A percentile compares a stretch with the other conserved stretches of the same genome.
Evolutionary conservation across 495 filamentous ascomycete species (phyloP).

Genomic region (Hypomontagnella monticulosa): DNA sequence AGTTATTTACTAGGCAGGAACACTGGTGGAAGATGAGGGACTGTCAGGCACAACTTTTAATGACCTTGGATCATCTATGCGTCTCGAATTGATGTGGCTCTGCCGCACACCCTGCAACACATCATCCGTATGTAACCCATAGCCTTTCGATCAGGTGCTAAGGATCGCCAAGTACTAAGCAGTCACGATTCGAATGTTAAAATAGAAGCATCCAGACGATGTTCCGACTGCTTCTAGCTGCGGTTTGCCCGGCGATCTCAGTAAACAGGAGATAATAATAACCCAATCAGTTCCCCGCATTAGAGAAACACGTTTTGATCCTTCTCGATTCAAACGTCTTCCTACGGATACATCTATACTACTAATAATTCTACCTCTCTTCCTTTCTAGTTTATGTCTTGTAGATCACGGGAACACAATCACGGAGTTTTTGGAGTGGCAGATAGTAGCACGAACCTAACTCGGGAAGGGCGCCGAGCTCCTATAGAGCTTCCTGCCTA

Average conservation of each 20-base stretch:
- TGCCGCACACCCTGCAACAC: conserved; percentile 38
- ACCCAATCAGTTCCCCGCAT: conserved; percentile 9
- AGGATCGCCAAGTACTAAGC: conserved; percentile 29
- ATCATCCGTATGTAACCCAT: conserved; percentile 44
- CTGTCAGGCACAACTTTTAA: conserved; percentile 9
- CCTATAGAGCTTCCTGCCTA: not conserved
- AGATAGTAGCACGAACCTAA: conserved; percentile 11
- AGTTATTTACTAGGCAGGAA: not conserved
- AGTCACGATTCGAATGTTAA: conserved; percentile 28
- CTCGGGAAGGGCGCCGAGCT: conserved; percentile 23
- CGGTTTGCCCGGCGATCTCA: not conserved
- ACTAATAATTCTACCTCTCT: not conserved
- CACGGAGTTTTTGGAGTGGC: not conserved
- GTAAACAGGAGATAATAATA: conserved; percentile 14
- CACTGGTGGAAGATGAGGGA: conserved; percentile 3
- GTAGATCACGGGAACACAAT: conserved; percentile 5
- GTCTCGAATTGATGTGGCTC: conserved; percentile 32
- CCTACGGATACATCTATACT: not conserved
- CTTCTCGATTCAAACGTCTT: conserved; percentile 19
- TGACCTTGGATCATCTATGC: conserved; percentile 32
- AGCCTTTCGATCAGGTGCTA: conserved; percentile 35
- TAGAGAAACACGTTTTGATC: conserved; percentile 15
- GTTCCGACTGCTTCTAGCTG: conserved; percentile 1
- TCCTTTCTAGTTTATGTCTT: too few relatives aligned
- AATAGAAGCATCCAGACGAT: conserved; percentile 32